These are phyloP conservation scores for Aspergillus chevalieri DNA, from an alignment of 2,329 filamentous ascomycete species.

Conservation along the genomic window DNA sequence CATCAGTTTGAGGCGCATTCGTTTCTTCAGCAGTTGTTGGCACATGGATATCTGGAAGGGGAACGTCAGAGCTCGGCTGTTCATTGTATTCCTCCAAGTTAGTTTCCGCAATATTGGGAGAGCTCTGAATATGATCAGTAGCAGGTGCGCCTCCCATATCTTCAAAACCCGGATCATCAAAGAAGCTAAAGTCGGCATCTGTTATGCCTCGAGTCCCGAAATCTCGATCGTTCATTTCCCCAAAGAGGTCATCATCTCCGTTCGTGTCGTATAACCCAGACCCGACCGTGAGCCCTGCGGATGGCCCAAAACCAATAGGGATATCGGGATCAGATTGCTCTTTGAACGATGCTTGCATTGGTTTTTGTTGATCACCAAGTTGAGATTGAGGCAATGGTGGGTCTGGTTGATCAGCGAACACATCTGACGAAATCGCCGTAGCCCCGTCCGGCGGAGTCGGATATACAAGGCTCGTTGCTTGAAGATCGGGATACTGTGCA, in stretches of 20 bases:
- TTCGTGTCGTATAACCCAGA: conserved; percentile 38
- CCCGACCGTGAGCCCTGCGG: conserved; percentile 26
- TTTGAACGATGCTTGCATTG: conserved; percentile 6
- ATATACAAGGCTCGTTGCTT: conserved; percentile 42
- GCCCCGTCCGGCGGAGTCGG: conserved; percentile 50
- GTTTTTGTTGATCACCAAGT: conserved; percentile 10
- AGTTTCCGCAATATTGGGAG: conserved; percentile 7
- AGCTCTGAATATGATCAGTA: conserved; percentile 9
- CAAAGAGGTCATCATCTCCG: conserved; percentile 53
- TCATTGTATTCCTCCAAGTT: conserved; percentile 8
- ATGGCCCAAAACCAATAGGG: conserved; percentile 19
- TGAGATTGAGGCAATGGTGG: conserved; percentile 13
- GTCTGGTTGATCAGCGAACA: conserved; percentile 25
- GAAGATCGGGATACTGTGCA: conserved; percentile 36
- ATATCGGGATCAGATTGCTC: conserved; percentile 13
- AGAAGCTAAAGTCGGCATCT: conserved; percentile 61
- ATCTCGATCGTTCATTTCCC: conserved; percentile 49
- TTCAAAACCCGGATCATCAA: conserved; percentile 48
- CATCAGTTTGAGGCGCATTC: neutral
- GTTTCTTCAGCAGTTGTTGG: neutral
- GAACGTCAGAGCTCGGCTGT: conserved; percentile 4
- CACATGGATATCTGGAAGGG: neutral
- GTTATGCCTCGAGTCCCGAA: conserved; percentile 52
- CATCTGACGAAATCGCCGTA: conserved; percentile 26
- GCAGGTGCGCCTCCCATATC: conserved; percentile 12